These are phyloP conservation scores for Caryopteris hybrid DNA, from an alignment of 305 asterid species.

Conservation along the genomic window DNA sequence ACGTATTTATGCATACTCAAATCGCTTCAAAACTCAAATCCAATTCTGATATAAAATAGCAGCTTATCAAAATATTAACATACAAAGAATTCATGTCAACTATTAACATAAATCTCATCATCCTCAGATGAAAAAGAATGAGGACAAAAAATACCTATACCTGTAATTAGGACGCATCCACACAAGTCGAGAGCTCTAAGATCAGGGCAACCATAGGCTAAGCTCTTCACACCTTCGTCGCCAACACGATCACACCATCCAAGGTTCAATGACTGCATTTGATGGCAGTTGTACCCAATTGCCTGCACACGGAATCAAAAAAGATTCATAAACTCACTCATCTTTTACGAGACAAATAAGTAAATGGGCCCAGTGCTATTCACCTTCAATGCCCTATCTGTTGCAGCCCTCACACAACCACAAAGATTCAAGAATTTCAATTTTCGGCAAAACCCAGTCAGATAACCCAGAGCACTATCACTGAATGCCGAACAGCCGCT, in stretches of 20 bases:
- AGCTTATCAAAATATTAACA: too few relatives aligned
- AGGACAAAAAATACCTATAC: slow-evolving; percentile 21
- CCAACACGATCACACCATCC: slow-evolving; percentile 96
- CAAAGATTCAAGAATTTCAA: slow-evolving; percentile 75
- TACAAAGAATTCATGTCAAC: background rate
- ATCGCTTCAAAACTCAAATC: background rate
- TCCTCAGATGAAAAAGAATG: background rate
- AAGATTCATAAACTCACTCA: too few relatives aligned
- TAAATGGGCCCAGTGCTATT: background rate
- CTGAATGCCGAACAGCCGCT: slow-evolving; percentile 85
- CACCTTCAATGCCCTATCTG: slow-evolving; percentile 88
- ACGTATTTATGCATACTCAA: too few relatives aligned
- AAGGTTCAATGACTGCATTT: slow-evolving; percentile 68
- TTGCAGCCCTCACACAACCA: slow-evolving; percentile 80
- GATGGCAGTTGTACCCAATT: slow-evolving; percentile 71
- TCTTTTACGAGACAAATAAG: background rate
- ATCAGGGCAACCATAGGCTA: slow-evolving; percentile 95
- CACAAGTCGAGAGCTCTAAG: slow-evolving; percentile 81
- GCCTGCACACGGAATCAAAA: slow-evolving; percentile 39
- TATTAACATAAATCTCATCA: background rate
- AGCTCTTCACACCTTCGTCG: slow-evolving; percentile 86
- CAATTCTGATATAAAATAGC: too few relatives aligned
- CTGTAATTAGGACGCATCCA: slow-evolving; percentile 93
- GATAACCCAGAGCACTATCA: slow-evolving; percentile 61
- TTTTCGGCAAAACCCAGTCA: slow-evolving; percentile 62